Conservation (phyloP, 176 grass and related monocot genomes). For the Coix lacrymajobi region DNA sequence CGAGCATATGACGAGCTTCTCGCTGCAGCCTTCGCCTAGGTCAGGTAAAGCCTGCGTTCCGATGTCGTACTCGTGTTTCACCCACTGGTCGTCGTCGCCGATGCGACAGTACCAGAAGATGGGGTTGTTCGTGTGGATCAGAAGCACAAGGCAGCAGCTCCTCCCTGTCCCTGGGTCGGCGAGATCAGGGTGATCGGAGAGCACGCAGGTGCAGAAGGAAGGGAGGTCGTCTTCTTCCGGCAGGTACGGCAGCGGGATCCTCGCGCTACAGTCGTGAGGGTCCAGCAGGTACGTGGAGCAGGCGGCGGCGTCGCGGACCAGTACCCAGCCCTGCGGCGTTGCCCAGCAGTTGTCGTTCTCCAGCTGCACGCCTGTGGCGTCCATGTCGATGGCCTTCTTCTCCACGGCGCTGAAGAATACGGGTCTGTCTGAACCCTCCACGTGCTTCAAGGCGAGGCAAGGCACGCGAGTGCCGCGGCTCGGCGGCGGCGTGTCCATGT, state of each 20-base stretch:
- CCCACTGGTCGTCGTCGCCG: not conserved
- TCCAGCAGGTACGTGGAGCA: not conserved
- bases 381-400: not conserved
- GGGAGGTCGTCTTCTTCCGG: not conserved
- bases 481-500: not conserved
- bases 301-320: not conserved
- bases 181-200: not conserved
- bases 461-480: not conserved
- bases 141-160: not conserved
- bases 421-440: not conserved
- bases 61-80: conserved; percentile 1
- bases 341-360: not conserved
- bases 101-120: not conserved
- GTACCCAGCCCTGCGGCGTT: not conserved
- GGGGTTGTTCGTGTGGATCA: not conserved
- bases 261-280: not conserved
- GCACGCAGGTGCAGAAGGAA: not conserved
- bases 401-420: not conserved
- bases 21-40: not conserved
- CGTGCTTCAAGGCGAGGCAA: not conserved
- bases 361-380: not conserved
- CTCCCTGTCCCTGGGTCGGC: not conserved
- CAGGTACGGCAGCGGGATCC: not conserved
- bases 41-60: not conserved
- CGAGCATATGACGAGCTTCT: not conserved